Percentiles rank a stretch among this genome's conserved stretches.
Evolutionary conservation across 2,329 filamentous ascomycete genomes (phyloP).

Genomic region (Clonostachys byssicola): DNA sequence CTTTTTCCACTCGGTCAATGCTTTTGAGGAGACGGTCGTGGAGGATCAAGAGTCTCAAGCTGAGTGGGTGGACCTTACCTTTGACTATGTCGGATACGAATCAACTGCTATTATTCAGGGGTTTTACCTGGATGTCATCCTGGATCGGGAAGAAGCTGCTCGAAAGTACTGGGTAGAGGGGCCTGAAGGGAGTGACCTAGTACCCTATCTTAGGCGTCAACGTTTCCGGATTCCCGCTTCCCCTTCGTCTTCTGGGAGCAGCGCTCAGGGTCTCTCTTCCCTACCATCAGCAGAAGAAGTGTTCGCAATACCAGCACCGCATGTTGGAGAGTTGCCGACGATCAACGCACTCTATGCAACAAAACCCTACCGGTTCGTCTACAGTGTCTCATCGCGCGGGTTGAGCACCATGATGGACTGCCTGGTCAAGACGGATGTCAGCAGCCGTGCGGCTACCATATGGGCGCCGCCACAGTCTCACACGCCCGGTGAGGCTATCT

Average conservation of each 20-base stretch:
- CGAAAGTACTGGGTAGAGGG: constrained; percentile 35
- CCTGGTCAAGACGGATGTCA: constrained; percentile 61
- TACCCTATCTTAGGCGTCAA: constrained; percentile 36
- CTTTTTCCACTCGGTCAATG: constrained; percentile 77
- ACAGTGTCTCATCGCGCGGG: constrained; percentile 51
- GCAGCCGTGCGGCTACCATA: constrained; percentile 41
- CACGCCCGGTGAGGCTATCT: constrained; percentile 67
- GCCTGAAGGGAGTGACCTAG: constrained; percentile 25
- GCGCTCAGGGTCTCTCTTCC: not conserved
- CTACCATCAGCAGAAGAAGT: constrained; percentile 20
- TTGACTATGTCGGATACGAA: constrained; percentile 62
- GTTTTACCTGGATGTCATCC: constrained; percentile 67
- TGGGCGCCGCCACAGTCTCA: constrained; percentile 58
- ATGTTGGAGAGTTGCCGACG: constrained; percentile 59
- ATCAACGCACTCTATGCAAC: constrained; percentile 56
- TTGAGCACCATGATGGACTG: constrained; percentile 57
- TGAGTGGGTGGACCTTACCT: constrained; percentile 44
- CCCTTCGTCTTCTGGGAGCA: not conserved
- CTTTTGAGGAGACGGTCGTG: constrained; percentile 57
- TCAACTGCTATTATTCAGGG: constrained; percentile 60
- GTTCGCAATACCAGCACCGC: constrained; percentile 44
- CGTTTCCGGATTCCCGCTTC: constrained; percentile 28
- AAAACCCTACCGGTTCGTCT: constrained; percentile 55
- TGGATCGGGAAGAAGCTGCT: constrained; percentile 44
- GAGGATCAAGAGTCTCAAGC: constrained; percentile 14